phyloP scores from a whole-genome alignment of 371 early-diverging fungal species.

The Gilbertella persicaria region DNA sequence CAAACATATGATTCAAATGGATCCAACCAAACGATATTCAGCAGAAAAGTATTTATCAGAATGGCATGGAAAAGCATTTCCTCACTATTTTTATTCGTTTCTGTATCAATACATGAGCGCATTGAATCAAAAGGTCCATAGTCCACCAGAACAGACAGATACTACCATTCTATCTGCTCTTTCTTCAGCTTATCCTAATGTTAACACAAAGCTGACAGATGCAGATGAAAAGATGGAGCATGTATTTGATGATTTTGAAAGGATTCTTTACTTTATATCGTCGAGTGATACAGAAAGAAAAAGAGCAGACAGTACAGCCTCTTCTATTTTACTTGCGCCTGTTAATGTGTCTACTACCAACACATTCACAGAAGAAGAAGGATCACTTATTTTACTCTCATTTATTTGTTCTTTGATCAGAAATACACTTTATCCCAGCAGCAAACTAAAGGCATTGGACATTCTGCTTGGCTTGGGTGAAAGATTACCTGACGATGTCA shows the following conservation, averaged over 20 bases:
- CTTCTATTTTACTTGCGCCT: slow-evolving; percentile 42
- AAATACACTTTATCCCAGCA: slow-evolving; percentile 72
- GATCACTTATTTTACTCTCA: slow-evolving; percentile 61
- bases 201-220: slow-evolving; percentile 42
- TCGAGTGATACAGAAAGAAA: no score
- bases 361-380: slow-evolving; percentile 59
- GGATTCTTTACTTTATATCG: slow-evolving; percentile 63
- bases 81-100: slow-evolving; percentile 75
- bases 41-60: slow-evolving; percentile 72
- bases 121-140: slow-evolving; percentile 52
- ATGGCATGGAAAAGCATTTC: slow-evolving; percentile 83
- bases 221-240: slow-evolving; percentile 81
- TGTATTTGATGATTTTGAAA: slow-evolving; percentile 76
- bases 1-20: slow-evolving; percentile 83
- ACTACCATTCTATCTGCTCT: slow-evolving; percentile 28
- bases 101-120: slow-evolving; percentile 77
- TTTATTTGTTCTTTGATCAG: slow-evolving; percentile 72
- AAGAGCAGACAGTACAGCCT: no score
- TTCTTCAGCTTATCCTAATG: slow-evolving; percentile 28
- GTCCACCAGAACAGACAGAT: neutral
- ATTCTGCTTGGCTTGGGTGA: slow-evolving; percentile 70
- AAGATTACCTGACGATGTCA: slow-evolving; percentile 72
- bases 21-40: slow-evolving; percentile 71
- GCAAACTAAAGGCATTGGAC: slow-evolving; percentile 77
- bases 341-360: no score